Conservation (phyloP, 768 basidiomycete species). For the Mycena pura region DNA sequence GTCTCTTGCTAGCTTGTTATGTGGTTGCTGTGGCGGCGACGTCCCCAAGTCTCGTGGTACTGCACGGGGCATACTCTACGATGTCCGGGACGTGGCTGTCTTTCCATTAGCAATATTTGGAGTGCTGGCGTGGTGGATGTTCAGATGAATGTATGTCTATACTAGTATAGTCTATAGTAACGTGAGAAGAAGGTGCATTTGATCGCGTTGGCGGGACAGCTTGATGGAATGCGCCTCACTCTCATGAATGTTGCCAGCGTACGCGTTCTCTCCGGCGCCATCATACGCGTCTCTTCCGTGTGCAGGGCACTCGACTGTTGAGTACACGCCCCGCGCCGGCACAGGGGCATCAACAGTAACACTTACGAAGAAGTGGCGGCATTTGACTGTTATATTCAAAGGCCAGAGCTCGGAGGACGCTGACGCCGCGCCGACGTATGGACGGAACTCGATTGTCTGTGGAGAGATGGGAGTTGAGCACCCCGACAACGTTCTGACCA, state of each 20-base stretch:
- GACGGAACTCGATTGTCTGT: constrained; percentile 39
- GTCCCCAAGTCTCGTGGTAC: constrained; percentile 28
- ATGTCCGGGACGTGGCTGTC: constrained; percentile 49
- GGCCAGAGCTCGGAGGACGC: constrained; percentile 42
- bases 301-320: constrained; percentile 43
- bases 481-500: constrained; percentile 37
- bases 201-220: not conserved
- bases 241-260: constrained; percentile 26
- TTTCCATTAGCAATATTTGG: constrained; percentile 50
- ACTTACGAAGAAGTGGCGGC: constrained; percentile 40
- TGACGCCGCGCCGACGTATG: constrained; percentile 41
- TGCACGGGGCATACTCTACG: constrained; percentile 40
- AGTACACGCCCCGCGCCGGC: constrained; percentile 44
- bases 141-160: constrained; percentile 6
- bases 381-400: constrained; percentile 44
- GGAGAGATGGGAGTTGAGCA: constrained; percentile 45
- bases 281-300: constrained; percentile 43
- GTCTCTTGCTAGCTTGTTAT: not conserved
- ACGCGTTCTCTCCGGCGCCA: constrained; percentile 30
- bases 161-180: too few relatives aligned
- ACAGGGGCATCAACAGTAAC: constrained; percentile 29
- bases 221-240: constrained; percentile 14
- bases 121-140: constrained; percentile 46
- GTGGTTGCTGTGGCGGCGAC: constrained; percentile 9
- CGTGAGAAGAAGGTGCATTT: not conserved